phyloP scores from a whole-genome alignment of 139 green algal genomes.

The Chlorella ohadii region DNA sequence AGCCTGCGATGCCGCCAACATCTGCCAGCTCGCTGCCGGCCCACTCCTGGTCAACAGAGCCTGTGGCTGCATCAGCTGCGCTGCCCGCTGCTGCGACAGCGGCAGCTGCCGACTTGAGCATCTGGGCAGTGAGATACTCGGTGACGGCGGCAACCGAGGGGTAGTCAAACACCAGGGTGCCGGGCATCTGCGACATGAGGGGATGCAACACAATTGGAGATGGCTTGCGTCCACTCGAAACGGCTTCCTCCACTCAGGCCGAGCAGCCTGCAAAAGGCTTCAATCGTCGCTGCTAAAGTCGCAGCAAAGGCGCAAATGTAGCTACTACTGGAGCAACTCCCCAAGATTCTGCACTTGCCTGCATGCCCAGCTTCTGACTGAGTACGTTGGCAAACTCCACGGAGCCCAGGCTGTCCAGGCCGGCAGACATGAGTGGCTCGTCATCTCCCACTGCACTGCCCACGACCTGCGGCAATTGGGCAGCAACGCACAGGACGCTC shows the following conservation, averaged over 20 bases:
- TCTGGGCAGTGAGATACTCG: constrained; percentile 31
- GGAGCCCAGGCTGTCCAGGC: constrained; percentile 69
- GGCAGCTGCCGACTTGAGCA: constrained; percentile 22
- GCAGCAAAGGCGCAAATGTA: no score
- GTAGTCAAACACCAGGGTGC: constrained; percentile 81
- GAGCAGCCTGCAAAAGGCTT: no score
- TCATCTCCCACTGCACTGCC: constrained; percentile 40
- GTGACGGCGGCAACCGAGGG: constrained; percentile 51
- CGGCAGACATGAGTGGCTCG: constrained; percentile 71
- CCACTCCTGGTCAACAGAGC: background rate
- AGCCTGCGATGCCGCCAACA: background rate
- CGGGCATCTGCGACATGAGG: constrained; percentile 46
- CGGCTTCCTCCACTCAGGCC: no score
- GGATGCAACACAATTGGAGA: no score
- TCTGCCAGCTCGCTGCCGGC: background rate
- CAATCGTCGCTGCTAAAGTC: no score
- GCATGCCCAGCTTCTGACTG: constrained; percentile 57
- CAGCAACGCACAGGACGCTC: no score
- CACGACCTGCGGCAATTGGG: constrained; percentile 36
- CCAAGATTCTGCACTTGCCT: no score
- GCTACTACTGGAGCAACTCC: no score
- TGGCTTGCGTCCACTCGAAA: no score
- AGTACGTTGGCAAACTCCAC: constrained; percentile 73
- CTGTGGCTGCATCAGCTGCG: background rate
- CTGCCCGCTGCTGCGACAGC: background rate